These are phyloP conservation scores for Mrakia blollopis DNA, from an alignment of 768 basidiomycete species.

Conservation along the genomic window DNA sequence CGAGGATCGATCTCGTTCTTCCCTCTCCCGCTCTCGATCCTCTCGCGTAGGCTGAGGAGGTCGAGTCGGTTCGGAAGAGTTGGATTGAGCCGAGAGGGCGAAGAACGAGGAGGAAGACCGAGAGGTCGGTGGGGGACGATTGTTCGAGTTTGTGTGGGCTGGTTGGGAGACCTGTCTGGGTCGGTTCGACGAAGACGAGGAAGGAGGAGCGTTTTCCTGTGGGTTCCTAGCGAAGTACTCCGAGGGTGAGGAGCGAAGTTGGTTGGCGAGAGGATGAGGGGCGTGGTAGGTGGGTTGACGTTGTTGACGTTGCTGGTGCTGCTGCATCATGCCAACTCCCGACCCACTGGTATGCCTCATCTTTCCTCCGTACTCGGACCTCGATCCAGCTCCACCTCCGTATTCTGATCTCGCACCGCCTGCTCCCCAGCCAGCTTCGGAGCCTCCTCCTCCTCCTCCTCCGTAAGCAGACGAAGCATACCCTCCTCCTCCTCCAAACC, in stretches of 20 bases:
- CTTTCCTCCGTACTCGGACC: too few species aligned
- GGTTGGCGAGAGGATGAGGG: neutral
- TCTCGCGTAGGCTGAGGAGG: neutral
- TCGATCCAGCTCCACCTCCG: neutral
- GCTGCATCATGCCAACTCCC: neutral
- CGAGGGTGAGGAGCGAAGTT: constrained; percentile 2
- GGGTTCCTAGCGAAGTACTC: constrained; percentile 4
- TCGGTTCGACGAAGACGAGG: neutral
- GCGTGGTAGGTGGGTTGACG: neutral
- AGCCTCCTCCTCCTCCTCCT: constrained; percentile 3
- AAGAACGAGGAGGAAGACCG: neutral
- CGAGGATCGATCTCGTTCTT: too few species aligned
- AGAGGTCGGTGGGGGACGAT: neutral
- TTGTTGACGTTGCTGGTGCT: neutral
- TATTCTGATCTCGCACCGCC: constrained; percentile 17
- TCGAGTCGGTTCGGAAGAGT: neutral
- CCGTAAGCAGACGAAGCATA: constrained; percentile 31
- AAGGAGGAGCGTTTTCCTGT: neutral
- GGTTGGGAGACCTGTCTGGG: constrained; percentile 14
- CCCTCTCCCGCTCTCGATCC: neutral
- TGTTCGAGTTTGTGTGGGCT: too few species aligned
- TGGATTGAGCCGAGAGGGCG: neutral
- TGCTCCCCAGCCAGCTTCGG: neutral
- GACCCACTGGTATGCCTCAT: neutral
- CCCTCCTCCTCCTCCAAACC: constrained; percentile 4